phyloP scores from a whole-genome alignment of 768 basidiomycete genomes.

The Pisolithus tinctorius region DNA sequence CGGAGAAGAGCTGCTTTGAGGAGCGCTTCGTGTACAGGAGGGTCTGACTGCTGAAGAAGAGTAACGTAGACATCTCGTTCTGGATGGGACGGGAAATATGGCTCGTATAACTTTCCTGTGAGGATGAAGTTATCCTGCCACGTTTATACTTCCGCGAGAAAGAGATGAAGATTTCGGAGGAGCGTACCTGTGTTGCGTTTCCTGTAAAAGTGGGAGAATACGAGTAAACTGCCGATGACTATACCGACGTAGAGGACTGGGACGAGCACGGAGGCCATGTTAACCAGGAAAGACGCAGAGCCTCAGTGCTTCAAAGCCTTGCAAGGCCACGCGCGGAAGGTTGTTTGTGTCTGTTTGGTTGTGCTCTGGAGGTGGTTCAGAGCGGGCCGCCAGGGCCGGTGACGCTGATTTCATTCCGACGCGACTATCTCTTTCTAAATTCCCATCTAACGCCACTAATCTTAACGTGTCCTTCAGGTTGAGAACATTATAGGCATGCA shows the following conservation, averaged over 20 bases:
- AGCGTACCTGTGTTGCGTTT: conserved; percentile 58
- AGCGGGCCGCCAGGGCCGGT: too few species aligned
- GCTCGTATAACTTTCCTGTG: conserved; percentile 61
- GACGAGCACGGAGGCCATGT: conserved; percentile 81
- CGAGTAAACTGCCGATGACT: conserved; percentile 78
- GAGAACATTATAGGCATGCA: conserved; percentile 89
- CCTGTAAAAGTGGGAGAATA: conserved; percentile 86
- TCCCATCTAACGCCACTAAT: background rate
- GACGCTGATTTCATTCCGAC: too few species aligned
- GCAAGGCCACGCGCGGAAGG: conserved; percentile 20
- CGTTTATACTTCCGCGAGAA: background rate
- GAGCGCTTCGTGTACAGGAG: conserved; percentile 73
- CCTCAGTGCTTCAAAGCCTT: conserved; percentile 20
- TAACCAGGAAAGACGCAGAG: conserved; percentile 10
- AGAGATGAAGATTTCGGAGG: background rate
- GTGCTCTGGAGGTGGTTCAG: background rate
- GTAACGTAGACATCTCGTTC: conserved; percentile 93
- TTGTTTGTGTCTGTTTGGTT: conserved; percentile 17
- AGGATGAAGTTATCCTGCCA: conserved; percentile 6
- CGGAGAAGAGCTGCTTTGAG: conserved; percentile 92
- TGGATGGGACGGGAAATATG: conserved; percentile 86
- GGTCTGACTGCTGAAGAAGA: conserved; percentile 72
- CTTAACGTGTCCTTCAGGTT: conserved; percentile 42
- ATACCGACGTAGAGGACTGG: conserved; percentile 85
- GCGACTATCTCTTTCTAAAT: too few species aligned